phyloP scores from a whole-genome alignment of 208 protist species.

The Acanthamoeba rhysodes region DNA sequence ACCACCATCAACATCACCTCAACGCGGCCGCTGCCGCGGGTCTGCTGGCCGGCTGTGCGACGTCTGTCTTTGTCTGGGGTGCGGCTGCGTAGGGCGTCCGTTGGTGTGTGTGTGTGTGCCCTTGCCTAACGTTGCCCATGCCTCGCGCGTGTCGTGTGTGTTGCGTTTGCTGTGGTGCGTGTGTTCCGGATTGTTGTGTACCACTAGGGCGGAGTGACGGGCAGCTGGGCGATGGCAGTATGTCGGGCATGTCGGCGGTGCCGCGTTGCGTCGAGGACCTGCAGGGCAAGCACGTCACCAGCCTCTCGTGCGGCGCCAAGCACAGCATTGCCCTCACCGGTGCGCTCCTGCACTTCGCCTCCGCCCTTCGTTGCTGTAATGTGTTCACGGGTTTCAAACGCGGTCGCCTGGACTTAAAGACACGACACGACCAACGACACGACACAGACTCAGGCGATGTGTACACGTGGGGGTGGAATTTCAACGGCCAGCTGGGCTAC shows the following conservation, averaged over 20 bases:
- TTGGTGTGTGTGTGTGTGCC: too few relatives aligned
- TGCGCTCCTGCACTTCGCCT: background rate
- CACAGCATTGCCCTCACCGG: slow-evolving; percentile 35
- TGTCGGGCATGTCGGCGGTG: slow-evolving; percentile 13
- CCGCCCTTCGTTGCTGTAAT: too few relatives aligned
- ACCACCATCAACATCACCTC: background rate
- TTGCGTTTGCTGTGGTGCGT: background rate
- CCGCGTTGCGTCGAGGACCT: slow-evolving; percentile 18
- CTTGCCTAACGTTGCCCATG: background rate
- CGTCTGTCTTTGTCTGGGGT: slow-evolving; percentile 17
- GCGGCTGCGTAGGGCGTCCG: too few relatives aligned
- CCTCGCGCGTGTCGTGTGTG: background rate
- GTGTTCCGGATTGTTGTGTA: background rate
- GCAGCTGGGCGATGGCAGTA: background rate
- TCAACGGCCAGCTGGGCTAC: slow-evolving; percentile 30
- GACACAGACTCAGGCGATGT: slow-evolving; percentile 8
- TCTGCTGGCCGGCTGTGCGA: background rate
- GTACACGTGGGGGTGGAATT: slow-evolving; percentile 41
- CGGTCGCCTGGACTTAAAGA: too few relatives aligned
- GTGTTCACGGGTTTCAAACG: too few relatives aligned
- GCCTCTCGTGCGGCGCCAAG: slow-evolving; percentile 24
- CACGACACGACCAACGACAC: background rate
- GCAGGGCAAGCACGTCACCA: slow-evolving; percentile 18
- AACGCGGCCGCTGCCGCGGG: background rate
- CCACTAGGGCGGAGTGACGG: slow-evolving; percentile 3